These are phyloP conservation scores for Deuterostichococcus epilithicus DNA, from an alignment of 139 green algal genomes.

Conservation along the genomic window DNA sequence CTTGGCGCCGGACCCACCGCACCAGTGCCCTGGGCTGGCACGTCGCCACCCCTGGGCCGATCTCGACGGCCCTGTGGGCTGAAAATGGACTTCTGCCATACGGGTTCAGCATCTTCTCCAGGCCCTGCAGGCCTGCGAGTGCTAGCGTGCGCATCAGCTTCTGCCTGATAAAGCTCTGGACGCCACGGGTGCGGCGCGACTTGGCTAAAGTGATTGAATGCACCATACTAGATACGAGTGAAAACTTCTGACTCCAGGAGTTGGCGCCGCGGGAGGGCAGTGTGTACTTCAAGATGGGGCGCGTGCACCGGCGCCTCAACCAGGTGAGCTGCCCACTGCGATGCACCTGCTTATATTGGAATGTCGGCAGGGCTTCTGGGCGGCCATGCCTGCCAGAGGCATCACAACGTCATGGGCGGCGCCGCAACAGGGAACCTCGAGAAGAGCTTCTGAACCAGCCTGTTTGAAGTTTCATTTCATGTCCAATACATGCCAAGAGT, in stretches of 20 bases:
- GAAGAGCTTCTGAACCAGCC: background rate
- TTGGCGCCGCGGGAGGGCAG: constrained; percentile 79
- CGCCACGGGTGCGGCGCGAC: too few relatives aligned
- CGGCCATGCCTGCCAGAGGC: too few relatives aligned
- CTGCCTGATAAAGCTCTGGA: too few relatives aligned
- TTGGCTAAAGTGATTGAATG: background rate
- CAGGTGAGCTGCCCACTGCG: background rate
- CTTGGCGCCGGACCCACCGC: background rate
- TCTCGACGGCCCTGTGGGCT: too few relatives aligned
- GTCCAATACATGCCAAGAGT: constrained; percentile 68
- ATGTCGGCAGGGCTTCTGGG: too few relatives aligned
- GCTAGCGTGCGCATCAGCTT: too few relatives aligned
- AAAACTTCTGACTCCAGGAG: constrained; percentile 34
- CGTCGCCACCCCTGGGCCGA: too few relatives aligned
- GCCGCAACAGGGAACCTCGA: too few relatives aligned
- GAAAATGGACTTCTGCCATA: too few relatives aligned
- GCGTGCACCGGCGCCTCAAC: constrained; percentile 69
- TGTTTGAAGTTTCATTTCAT: constrained; percentile 5
- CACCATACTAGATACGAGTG: background rate
- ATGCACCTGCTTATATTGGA: background rate
- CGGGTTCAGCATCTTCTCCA: too few relatives aligned
- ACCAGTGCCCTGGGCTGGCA: background rate
- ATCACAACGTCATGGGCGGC: too few relatives aligned
- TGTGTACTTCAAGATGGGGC: constrained; percentile 89
- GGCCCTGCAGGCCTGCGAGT: too few relatives aligned